Evolutionary conservation across 768 basidiomycete genomes (phyloP), one percentile per base, ranked within the genome.

Genomic region (Pleurotus ostreatus): DNA sequence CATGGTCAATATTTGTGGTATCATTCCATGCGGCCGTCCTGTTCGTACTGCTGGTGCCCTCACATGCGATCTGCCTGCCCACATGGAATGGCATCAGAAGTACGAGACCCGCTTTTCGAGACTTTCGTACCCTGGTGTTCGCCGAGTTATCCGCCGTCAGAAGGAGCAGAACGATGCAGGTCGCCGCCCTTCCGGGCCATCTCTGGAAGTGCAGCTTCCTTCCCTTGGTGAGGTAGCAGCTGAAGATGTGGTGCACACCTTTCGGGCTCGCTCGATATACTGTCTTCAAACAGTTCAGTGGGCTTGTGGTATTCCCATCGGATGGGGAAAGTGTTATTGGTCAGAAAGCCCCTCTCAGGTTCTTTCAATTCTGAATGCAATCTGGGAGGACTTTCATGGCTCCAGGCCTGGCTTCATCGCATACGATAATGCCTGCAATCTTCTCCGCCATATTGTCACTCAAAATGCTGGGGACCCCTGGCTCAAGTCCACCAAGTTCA

Each of bases 301-400:
- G 67, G 66, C 66, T 5, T 65, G 65, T 44, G 64, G 64, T 8
- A 43, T 61, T 12, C 67, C 63, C 3, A 59, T 66, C 49, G 63
- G 66, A 1, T 65, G 61, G 60, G 63, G 34, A 1, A 63, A 64
- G 45, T 64, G 64, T 46, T 64, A 64, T 46, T 11, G 48, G 6
- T 60, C 66, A 3, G 64, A 66, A 52, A 65, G 63, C 45, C 30
- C 56, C 6, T 62, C 60, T 11, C 64, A 65, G 43, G 65, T 66
- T 16, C 53, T 65, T 16, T 25, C 3, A 3, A 65, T 66, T 8
- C 15, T 66, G 1, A 37, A 63, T 11, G 40, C 18, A 11, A 56
- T 65, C 12, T 66, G 62, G 64, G 23, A 46, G 2, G 56, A 48
- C 7, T n/a, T 55, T 8, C 52, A 49, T 8, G 30, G 58, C 5